These are phyloP conservation scores for Aquilaria agallochum DNA, from an alignment of 441 rosid genomes.

Conservation along the genomic window DNA sequence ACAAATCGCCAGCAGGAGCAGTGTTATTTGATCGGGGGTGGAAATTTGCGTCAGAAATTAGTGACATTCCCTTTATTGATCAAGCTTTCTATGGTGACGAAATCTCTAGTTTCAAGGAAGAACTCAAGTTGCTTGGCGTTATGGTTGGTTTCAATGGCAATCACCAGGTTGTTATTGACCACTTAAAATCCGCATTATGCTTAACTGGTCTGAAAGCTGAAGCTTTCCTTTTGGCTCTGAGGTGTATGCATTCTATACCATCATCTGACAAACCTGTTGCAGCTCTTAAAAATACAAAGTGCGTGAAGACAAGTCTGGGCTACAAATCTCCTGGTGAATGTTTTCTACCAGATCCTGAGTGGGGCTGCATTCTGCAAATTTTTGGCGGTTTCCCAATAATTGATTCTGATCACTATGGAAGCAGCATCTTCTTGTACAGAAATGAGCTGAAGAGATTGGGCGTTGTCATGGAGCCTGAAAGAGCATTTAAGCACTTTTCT, in stretches of 20 bases:
- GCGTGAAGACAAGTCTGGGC: constrained; percentile 51
- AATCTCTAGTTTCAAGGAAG: constrained; percentile 29
- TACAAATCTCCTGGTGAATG: constrained; percentile 46
- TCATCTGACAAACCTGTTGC: constrained; percentile 18
- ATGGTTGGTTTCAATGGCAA: constrained; percentile 23
- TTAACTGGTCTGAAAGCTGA: constrained; percentile 25
- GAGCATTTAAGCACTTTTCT: constrained; percentile 37
- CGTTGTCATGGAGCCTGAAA: constrained; percentile 40
- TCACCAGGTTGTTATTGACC: constrained; percentile 28
- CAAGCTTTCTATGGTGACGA: constrained; percentile 34
- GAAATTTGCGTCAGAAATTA: constrained; percentile 45
- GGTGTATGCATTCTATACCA: constrained; percentile 21
- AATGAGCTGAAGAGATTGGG: constrained; percentile 45
- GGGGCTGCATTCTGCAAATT: constrained; percentile 52
- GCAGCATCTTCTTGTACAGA: constrained; percentile 23
- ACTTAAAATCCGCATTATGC: constrained; percentile 30
- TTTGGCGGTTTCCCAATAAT: constrained; percentile 43
- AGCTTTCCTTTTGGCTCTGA: constrained; percentile 37
- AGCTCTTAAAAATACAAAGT: constrained; percentile 21
- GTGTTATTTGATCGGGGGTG: constrained; percentile 46
- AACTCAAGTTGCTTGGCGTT: constrained; percentile 60
- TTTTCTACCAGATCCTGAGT: constrained; percentile 44
- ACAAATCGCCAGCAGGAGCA: constrained; percentile 41
- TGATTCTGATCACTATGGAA: constrained; percentile 37
- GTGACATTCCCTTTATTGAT: constrained; percentile 54